Evolutionary conservation across 257 asterid species (phyloP), one percentile per base, ranked within the genome.

Genomic region (Henckelia pumila): DNA sequence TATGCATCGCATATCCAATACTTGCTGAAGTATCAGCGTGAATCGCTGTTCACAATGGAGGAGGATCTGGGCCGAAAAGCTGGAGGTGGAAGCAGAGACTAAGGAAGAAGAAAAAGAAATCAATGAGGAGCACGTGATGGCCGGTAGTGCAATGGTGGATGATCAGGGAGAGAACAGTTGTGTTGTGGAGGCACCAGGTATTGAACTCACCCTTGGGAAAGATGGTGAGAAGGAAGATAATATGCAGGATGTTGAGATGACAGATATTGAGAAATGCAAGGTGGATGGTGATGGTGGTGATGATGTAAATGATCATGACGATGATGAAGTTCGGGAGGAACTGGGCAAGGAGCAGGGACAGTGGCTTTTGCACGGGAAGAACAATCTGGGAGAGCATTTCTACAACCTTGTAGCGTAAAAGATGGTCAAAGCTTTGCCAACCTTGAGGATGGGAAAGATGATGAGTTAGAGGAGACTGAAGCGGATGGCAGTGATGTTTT

Each of bases 1-100:
- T 92, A 92, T 29, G 98, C 97, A 0, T 78, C 94, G 0, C 97
- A 92, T 81, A 68, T 92, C 85, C 98, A 88, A 79, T 82, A 79
- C 55, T 74, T 89, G 79, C 81, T 92, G 8, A 92, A 81, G 82
- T 74, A 56, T 5, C 95, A 86, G 76, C 87, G 86, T 0, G 75
- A 69, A 66, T 70, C 69, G 6, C 44, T 76, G 61, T 75, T 89
- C 75, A 56, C 56, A 63, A 32, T 21, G 55, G 79, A 68, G 56
- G 84, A 76, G 59, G 68, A 67, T 47, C 64, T 64, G 5, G 11
- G 71, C 63, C 11, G 80, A 63, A 8, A 78, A 26, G 53, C 61
- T 64, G 64, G 85, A 73, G 59, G 56, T 49, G 55, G 78, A 68
- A 66, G 79, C 16, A 7, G 85, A 74, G 55, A 73, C 40, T 6